Percentiles rank a stretch among this genome's conserved stretches.
These are phyloP conservation scores for Chaetoceros muelleri DNA, from an alignment of 108 stramenopile genomes.

Conservation along the genomic window DNA sequence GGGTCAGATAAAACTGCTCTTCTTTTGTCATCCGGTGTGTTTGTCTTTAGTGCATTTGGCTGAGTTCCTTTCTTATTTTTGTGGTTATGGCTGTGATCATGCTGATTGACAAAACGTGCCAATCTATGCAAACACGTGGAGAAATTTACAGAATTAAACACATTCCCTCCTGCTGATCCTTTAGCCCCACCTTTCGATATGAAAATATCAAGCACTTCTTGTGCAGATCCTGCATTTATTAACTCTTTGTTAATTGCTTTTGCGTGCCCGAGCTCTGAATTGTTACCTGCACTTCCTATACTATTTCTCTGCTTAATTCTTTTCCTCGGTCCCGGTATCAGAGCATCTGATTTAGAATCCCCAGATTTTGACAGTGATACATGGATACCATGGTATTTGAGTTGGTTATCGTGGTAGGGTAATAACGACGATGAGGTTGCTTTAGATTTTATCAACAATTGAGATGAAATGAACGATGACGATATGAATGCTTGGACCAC, in stretches of 20 bases:
- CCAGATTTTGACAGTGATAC: background rate
- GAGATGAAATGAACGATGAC: too few relatives aligned
- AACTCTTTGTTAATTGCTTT: background rate
- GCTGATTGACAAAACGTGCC: constrained; percentile 28
- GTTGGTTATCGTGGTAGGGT: too few relatives aligned
- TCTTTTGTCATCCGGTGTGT: constrained; percentile 18
- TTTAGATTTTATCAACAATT: too few relatives aligned
- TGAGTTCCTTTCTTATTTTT: constrained; percentile 1
- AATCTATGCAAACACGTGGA: constrained; percentile 66
- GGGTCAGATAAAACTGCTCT: constrained; percentile 50
- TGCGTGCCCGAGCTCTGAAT: background rate
- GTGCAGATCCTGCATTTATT: background rate
- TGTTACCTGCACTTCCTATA: too few relatives aligned
- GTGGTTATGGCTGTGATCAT: constrained; percentile 15
- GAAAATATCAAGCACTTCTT: background rate
- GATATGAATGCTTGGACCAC: too few relatives aligned
- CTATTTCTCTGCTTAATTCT: background rate
- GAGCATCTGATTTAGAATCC: background rate
- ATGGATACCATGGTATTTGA: too few relatives aligned
- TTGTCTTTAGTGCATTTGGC: constrained; percentile 3
- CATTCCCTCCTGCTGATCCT: constrained; percentile 30
- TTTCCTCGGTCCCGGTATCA: background rate
- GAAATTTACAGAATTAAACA: constrained; percentile 66
- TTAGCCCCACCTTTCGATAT: constrained; percentile 18
- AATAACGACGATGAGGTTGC: too few relatives aligned